Evolutionary conservation across 495 filamentous ascomycete genomes (phyloP).

Genomic region (Talaromyces stipitatus): DNA sequence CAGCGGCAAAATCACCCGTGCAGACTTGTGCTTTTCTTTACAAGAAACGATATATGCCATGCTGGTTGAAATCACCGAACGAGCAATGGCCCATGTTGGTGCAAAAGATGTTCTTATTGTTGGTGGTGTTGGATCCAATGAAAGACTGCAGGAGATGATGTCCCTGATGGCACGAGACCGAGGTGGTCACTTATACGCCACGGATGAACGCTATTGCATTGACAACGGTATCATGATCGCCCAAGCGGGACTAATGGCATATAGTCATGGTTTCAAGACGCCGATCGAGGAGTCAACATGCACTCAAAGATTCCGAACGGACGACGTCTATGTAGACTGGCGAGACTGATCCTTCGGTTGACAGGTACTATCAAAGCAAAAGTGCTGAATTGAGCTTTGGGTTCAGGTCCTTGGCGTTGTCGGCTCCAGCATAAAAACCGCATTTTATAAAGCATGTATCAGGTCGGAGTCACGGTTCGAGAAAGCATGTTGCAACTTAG

Average conservation of each 20-base stretch:
- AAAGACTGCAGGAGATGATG: conserved; percentile 98
- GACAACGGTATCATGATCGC: conserved; percentile 99
- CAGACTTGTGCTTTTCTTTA: conserved; percentile 85
- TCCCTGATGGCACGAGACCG: conserved; percentile 86
- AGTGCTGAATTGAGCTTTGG: not conserved
- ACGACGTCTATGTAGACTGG: conserved; percentile 91
- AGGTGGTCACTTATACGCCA: conserved; percentile 86
- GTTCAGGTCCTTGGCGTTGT: not conserved
- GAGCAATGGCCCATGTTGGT: conserved; percentile 96
- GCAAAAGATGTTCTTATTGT: conserved; percentile 88
- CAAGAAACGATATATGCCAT: conserved; percentile 95
- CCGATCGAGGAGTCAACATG: conserved; percentile 74
- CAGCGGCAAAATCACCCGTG: conserved; percentile 56
- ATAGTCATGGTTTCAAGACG: conserved; percentile 68
- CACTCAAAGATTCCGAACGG: conserved; percentile 91
- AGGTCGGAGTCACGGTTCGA: not conserved
- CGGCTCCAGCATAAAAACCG: not conserved
- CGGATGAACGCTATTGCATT: conserved; percentile 95
- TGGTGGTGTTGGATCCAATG: conserved; percentile 97
- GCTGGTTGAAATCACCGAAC: conserved; percentile 97
- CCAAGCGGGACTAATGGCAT: conserved; percentile 85
- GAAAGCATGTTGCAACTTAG: not conserved
- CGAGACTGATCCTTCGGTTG: conserved; percentile 48
- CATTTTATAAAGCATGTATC: not conserved
- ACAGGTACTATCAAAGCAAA: not conserved